Evolutionary conservation across 495 filamentous ascomycete species (phyloP), one percentile per base, ranked within the genome.

Genomic region (Halenospora varia): DNA sequence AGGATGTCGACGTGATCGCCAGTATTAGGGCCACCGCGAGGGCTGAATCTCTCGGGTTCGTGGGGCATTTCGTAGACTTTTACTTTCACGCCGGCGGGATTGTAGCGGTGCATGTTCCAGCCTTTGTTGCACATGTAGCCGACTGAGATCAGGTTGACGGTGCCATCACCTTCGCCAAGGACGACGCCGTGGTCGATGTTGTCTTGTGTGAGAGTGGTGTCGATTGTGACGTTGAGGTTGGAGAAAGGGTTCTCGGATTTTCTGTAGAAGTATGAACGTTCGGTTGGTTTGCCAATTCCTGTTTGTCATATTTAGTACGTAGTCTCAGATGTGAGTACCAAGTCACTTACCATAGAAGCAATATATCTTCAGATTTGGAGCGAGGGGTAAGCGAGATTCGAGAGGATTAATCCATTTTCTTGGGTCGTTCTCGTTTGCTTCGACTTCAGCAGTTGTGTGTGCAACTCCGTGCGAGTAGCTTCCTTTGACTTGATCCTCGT

Each of bases 1-100:
- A 98, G 76, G 54, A 98, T 97, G 69, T 98, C 94, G 29, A 98
- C 94, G 65, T 98, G 94, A 71, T 98, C 94, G 1, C 90, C 92
- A 35, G 94, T 97, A 65, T 96, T 97, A 11, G 93, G 94, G 0
- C 94, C 94, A 44, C 94, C 94, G 11, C 94, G 76, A 0, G 95
- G 90, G 57, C 85, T 89, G 70, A 97, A 97, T 20, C 90, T 75
- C 56, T 96, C 92, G 0, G 94, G 94, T 68, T 97, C 92, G 67
- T 98, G 95, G 2, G 86, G 89, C 93, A 97, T 97, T 73, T 97
- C 94, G 62, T 84, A 90, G 2, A 90, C 87, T 54, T 87, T 93
- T 66, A 98, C 76, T 64, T 89, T 80, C 2, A 86, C 78, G 0
- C 85, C 84, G 0, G 90, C 88, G 0, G 94, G 94, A 68, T 98